A percentile compares a stretch with the other conserved stretches of the same genome.
Conservation (phyloP, 257 asterid species). For the Thymus quinquecostatus region DNA sequence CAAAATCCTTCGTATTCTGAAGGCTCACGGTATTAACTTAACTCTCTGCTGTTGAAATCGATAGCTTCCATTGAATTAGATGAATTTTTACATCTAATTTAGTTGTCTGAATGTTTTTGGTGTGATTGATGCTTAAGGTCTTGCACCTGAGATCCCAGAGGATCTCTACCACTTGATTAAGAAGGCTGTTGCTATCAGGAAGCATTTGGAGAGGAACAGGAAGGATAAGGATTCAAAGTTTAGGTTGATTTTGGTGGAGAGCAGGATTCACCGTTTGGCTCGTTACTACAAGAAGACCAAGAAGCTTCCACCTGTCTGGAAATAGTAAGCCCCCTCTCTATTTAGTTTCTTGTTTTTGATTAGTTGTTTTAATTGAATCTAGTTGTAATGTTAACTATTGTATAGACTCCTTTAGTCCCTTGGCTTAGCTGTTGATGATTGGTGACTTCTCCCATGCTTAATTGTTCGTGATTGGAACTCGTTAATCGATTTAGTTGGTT, state of each 20-base stretch:
- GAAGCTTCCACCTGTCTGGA: conserved; percentile 67
- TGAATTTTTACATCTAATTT: neutral
- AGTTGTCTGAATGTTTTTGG: neutral
- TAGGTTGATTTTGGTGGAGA: conserved; percentile 55
- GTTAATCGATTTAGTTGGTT: too few relatives aligned
- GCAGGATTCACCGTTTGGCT: conserved; percentile 58
- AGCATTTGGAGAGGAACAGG: conserved; percentile 60
- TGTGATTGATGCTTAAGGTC: conserved; percentile 32
- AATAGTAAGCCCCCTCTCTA: conserved; percentile 41
- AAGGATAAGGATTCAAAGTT: conserved; percentile 58
- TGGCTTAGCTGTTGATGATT: neutral
- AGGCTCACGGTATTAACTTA: conserved; percentile 49
- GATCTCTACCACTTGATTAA: conserved; percentile 57
- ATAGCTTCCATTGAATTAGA: neutral
- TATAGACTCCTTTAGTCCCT: neutral
- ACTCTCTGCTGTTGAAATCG: neutral
- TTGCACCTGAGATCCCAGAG: conserved; percentile 59
- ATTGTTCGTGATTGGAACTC: neutral
- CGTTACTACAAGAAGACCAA: conserved; percentile 60
- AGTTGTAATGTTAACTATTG: neutral
- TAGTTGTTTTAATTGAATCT: neutral
- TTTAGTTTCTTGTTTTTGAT: neutral
- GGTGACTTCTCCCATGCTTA: neutral
- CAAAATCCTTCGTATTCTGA: conserved; percentile 52
- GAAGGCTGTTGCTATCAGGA: conserved; percentile 58